Percentiles rank a stretch among this genome's conserved stretches.
Conservation (phyloP, 2,329 filamentous ascomycete species). For the Xylaria sp. region DNA sequence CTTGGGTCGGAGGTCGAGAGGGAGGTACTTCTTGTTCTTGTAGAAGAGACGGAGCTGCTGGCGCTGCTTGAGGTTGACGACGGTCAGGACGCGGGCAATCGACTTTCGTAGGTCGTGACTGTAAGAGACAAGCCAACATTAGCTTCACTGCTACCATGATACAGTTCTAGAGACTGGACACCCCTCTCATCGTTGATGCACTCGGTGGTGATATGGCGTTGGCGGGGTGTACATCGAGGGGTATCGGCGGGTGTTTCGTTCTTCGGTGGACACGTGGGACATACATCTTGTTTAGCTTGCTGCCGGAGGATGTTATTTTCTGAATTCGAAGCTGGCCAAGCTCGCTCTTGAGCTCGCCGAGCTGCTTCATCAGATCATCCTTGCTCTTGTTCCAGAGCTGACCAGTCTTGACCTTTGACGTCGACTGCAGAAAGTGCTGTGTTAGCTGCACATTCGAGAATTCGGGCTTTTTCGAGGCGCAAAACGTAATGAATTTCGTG, state of each 20-base stretch:
- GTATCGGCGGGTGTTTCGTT: constrained; percentile 16
- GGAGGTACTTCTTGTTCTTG: constrained; percentile 99
- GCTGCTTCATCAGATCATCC: constrained; percentile 96
- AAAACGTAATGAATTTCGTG: constrained; percentile 1
- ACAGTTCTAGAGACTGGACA: background rate
- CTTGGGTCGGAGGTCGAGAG: constrained; percentile 98
- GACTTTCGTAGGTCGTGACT: constrained; percentile 99
- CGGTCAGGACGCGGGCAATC: constrained; percentile 97
- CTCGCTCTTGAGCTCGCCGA: constrained; percentile 95
- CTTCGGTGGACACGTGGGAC: constrained; percentile 58
- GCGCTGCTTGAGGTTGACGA: constrained; percentile 99
- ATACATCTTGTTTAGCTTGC: constrained; percentile 98
- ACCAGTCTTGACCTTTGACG: constrained; percentile 87
- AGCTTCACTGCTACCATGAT: constrained; percentile 8
- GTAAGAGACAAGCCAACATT: constrained; percentile 45
- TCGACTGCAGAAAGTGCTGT: constrained; percentile 57
- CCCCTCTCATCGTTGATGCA: constrained; percentile 12
- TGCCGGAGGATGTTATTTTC: constrained; percentile 95
- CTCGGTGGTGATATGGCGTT: constrained; percentile 22
- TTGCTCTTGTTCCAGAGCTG: constrained; percentile 99
- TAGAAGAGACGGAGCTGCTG: constrained; percentile 98
- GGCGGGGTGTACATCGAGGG: constrained; percentile 36
- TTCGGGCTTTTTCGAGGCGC: background rate
- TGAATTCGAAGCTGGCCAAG: constrained; percentile 96
- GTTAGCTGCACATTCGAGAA: constrained; percentile 38